Evolutionary conservation across 2,329 filamentous ascomycete species (phyloP), one percentile per base, ranked within the genome.

Genomic region (Fusarium lyarnte): DNA sequence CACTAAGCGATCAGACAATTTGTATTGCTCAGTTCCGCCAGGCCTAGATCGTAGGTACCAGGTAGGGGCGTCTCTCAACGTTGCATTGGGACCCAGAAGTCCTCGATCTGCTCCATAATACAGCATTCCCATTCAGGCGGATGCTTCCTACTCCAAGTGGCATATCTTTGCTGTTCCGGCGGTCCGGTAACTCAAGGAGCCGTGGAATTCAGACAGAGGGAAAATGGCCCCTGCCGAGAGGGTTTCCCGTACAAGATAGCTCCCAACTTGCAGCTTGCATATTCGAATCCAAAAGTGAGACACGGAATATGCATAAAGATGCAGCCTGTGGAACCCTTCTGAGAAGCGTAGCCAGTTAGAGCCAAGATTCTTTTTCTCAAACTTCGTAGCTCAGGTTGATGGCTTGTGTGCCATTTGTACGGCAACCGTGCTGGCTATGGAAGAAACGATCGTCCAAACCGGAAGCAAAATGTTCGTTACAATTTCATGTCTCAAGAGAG

Each of bases 181-280:
- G 41, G 59, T 57, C 74, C 57, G 69, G 69, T 60, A 55, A 47
- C 60, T 51, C 52, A 31, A 25, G 53, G 60, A 36, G 23, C 55
- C 25, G 36, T 43, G 21, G 41, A 29, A 51, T 49, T 42, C 27
- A 49, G 36, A 58, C 39, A 54, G 53, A 59, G 25, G 9, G 45
- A 21, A 52, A 35, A 33, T 54, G 53, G 58, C 38, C 31, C 39
- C 10, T 29, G 52, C 41, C 63, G 66, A 77, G 74, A 72, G 70
- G 45, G 69, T 65, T 76, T 73, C 42, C 33, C n/a, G 17, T 21
- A 62, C 33, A 8, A 38, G 53, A 57, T 63, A 60, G 52, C 58
- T 72, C 60, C 58, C 42, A 23, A 55, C 57, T 70, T 71, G 63
- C 69, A 49, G 54, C 58, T 70, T 73, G 68, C 69, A 47, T 66